Conservation (phyloP, 306 rosid genomes). For the Geum urbanum region DNA sequence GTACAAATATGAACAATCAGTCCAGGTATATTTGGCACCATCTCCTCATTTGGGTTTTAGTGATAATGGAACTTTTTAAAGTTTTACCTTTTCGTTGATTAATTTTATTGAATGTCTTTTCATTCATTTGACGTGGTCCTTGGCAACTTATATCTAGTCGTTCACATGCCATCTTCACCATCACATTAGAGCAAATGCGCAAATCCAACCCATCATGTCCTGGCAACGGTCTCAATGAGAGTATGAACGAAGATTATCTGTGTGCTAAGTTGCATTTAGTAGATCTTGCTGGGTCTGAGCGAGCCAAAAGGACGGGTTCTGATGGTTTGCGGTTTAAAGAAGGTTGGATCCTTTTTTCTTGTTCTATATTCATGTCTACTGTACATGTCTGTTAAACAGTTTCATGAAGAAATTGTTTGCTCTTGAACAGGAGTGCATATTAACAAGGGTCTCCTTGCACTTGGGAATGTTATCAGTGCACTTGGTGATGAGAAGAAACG, state of each 20-base stretch:
- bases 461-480: slow-evolving; percentile 98
- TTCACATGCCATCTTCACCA: slow-evolving; percentile 99
- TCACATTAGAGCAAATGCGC: slow-evolving; percentile 95
- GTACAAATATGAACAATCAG: slow-evolving; percentile 99
- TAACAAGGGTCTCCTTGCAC: slow-evolving; percentile 98
- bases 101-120: no score
- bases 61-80: no score
- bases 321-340: slow-evolving; percentile 97
- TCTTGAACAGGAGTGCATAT: slow-evolving; percentile 83
- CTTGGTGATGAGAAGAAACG: slow-evolving; percentile 99
- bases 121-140: slow-evolving; percentile 19
- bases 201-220: slow-evolving; percentile 47
- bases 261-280: slow-evolving; percentile 96
- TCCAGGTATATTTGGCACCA: slow-evolving; percentile 58
- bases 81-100: no score
- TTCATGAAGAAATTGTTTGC: slow-evolving; percentile 26
- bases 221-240: slow-evolving; percentile 43
- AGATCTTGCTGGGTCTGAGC: slow-evolving; percentile 99
- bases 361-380: slow-evolving; percentile 1
- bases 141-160: slow-evolving; percentile 53
- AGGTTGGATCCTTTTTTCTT: slow-evolving; percentile 43
- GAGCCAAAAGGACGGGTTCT: slow-evolving; percentile 99
- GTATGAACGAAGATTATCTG: slow-evolving; percentile 77
- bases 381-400: slow-evolving; percentile 17
- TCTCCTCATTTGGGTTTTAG: not conserved